Evolutionary conservation across 1,139 yeast species (phyloP).

Genomic region (Lodderomyces metapsilosis): DNA sequence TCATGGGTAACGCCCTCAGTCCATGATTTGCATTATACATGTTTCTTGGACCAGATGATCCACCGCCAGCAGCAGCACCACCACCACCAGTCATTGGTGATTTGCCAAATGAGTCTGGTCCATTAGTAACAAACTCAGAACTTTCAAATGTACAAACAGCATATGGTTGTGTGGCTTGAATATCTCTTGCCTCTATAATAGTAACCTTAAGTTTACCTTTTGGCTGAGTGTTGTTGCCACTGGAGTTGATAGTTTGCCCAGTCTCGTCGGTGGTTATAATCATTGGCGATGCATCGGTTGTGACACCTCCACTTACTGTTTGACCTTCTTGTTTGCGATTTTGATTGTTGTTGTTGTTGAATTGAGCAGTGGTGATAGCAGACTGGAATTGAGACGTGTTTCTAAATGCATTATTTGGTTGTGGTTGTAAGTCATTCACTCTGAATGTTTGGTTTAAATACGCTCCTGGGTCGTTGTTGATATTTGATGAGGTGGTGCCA

Average conservation of each 20-base stretch:
- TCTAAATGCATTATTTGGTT: slow-evolving; percentile 11
- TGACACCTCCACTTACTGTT: slow-evolving; percentile 8
- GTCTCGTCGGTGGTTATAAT: slow-evolving; percentile 49
- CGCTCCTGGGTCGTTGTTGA: slow-evolving; percentile 20
- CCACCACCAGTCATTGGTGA: slow-evolving; percentile 35
- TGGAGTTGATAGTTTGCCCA: slow-evolving; percentile 26
- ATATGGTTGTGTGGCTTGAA: slow-evolving; percentile 67
- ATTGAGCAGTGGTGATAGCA: slow-evolving; percentile 3
- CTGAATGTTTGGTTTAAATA: slow-evolving; percentile 28
- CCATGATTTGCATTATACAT: slow-evolving; percentile 17
- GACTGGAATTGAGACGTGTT: slow-evolving; percentile 1
- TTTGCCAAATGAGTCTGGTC: slow-evolving; percentile 64
- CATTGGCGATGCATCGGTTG: slow-evolving; percentile 22
- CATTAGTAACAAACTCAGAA: slow-evolving; percentile 83
- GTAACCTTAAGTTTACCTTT: slow-evolving; percentile 81
- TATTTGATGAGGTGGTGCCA: slow-evolving; percentile 48
- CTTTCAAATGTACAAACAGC: slow-evolving; percentile 93
- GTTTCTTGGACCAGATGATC: slow-evolving; percentile 11
- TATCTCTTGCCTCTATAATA: slow-evolving; percentile 73
- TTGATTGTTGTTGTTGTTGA: slow-evolving; percentile 4
- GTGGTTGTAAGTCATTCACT: slow-evolving; percentile 13
- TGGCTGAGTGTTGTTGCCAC: slow-evolving; percentile 37
- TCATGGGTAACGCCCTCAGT: slow-evolving; percentile 19
- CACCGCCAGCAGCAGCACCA: slow-evolving; percentile 4
- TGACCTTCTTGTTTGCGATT: slow-evolving; percentile 5